phyloP scores from a whole-genome alignment of 1,284 basidiomycete genomes.

The Irpex sp. region DNA sequence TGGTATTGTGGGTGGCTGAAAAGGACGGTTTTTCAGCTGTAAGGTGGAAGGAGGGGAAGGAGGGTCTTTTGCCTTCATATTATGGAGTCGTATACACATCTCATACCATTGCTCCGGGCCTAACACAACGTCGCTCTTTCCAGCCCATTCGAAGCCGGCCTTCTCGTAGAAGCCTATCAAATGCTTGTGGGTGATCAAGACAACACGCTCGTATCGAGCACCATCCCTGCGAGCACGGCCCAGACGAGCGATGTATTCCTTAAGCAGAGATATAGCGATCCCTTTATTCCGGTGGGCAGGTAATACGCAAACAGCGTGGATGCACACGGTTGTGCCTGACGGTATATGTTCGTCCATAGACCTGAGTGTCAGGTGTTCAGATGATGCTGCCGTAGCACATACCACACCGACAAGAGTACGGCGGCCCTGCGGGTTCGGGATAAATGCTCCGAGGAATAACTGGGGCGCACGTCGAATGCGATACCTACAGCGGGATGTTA shows the following conservation, averaged over 20 bases:
- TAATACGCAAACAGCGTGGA: constrained; percentile 35
- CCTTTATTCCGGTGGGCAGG: too few species aligned
- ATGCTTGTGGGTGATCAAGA: constrained; percentile 62
- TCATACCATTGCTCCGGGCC: constrained; percentile 64
- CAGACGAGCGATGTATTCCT: too few species aligned
- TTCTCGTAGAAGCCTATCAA: constrained; percentile 54
- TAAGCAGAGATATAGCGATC: too few species aligned
- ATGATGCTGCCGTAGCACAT: constrained; percentile 58
- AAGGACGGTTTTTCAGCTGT: too few species aligned
- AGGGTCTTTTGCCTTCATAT: too few species aligned
- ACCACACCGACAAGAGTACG: constrained; percentile 61
- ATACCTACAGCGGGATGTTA: too few species aligned
- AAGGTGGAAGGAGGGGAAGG: too few species aligned
- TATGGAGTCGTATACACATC: constrained; percentile 35
- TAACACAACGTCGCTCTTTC: constrained; percentile 56
- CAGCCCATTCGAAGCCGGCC: constrained; percentile 58
- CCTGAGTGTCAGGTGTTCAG: constrained; percentile 49
- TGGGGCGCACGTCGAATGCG: too few species aligned
- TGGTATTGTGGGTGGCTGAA: too few species aligned
- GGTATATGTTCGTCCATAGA: constrained; percentile 65
- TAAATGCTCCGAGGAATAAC: too few species aligned
- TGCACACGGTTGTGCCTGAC: constrained; percentile 49
- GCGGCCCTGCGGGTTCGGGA: constrained; percentile 1
- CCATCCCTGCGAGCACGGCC: too few species aligned
- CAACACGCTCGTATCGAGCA: constrained; percentile 46